Evolutionary conservation across 2,329 filamentous ascomycete genomes (phyloP), one percentile per base, ranked within the genome.

Genomic region (Ascosphaera acerosa): DNA sequence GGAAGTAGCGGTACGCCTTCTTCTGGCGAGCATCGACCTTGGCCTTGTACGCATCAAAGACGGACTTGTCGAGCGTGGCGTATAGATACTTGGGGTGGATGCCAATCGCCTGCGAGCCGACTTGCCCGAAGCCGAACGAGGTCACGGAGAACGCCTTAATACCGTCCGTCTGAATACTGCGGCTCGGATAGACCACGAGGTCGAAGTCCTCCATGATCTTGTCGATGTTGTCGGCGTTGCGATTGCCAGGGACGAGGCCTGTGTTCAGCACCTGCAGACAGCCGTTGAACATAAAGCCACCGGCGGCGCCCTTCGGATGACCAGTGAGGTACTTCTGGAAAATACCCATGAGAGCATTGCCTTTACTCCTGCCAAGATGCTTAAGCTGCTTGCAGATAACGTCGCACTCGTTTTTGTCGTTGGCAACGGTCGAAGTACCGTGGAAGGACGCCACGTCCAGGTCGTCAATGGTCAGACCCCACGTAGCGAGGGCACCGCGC

Each of bases 211-310:
- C 84, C 76, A 97, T 89, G 42, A 82, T 64, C 49, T 82, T 70
- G 50, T 97, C 87, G 33, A 97, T 71, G 42, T 97, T 97, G 60
- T 97, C 87, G 32, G 87, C 87, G 44, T 97, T 97, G 46, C 82
- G 76, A 61, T 97, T 97, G 36, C 87, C 87, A 10, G 87, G 87
- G 15, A 97, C 84, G 31, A 97, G 62, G 47, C 87, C 87, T 32
- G 66, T 74, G 62, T 94, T 90, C 44, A 97, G 68, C 29, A 92
- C 80, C 54, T 97, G 87, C 51, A 97, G 61, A 52, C 78, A 87
- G 41, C 87, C 87, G 62, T 97, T 97, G 66, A 97, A 72, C 87
- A 97, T 97, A 82, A 87, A 97, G 30, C 84, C 87, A 62, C 87
- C 87, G 36, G 87, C 87, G 45, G 87, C 84, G 72, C 87, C 87